Evolutionary conservation across 179 eudicot genomes (phyloP).

Genomic region (Camellia oleifera): DNA sequence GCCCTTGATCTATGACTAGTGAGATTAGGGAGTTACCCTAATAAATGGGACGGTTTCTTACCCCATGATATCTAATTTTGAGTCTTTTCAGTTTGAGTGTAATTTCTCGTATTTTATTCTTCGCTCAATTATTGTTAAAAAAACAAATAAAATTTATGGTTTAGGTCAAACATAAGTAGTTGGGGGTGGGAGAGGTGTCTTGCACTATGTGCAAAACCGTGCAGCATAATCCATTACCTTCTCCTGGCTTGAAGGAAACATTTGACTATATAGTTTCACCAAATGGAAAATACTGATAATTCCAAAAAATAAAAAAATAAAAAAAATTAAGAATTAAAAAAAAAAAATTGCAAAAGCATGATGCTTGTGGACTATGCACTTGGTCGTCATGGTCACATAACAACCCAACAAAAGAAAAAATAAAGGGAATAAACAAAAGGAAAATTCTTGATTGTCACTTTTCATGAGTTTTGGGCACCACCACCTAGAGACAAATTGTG

Average conservation of each 20-base stretch:
- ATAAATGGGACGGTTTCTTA: too few species aligned
- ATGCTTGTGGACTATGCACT: not conserved
- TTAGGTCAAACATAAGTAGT: not conserved
- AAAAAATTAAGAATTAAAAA: too few species aligned
- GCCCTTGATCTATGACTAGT: too few species aligned
- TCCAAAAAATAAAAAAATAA: too few species aligned
- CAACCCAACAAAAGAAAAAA: not conserved
- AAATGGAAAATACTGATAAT: not conserved
- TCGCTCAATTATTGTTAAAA: too few species aligned
- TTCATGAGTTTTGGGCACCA: not conserved
- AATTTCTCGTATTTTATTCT: too few species aligned
- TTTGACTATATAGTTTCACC: not conserved
- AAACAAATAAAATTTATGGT: not conserved
- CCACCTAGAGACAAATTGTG: not conserved
- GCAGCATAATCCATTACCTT: not conserved
- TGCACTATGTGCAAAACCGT: not conserved
- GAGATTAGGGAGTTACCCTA: too few species aligned
- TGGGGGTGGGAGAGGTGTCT: not conserved
- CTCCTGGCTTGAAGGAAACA: not conserved
- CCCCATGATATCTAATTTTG: too few species aligned
- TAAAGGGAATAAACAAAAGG: not conserved
- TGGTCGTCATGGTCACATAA: constrained; percentile 1
- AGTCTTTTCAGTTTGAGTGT: too few species aligned
- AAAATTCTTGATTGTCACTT: constrained; percentile 10
- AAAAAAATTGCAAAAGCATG: too few species aligned